Evolutionary conservation across 2,329 filamentous ascomycete species (phyloP), one percentile per base, ranked within the genome.

Genomic region (Xenosphaeropsis pyriputrescens): DNA sequence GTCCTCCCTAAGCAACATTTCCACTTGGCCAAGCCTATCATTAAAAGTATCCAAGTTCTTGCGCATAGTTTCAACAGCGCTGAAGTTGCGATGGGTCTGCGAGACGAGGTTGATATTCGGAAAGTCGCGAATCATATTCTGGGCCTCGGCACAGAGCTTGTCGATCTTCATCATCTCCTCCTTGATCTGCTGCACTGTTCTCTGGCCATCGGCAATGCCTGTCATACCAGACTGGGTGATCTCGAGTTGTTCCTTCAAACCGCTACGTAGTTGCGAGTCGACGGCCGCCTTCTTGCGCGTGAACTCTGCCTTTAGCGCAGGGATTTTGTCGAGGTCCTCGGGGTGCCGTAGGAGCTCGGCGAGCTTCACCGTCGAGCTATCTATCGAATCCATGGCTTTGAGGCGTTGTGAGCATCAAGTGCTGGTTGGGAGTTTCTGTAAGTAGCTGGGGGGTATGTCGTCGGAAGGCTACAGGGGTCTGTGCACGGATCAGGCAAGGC

Each of bases 121-220:
- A 60, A 98, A 96, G 65, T 98, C 91, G 53, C 83, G 79, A 53
- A 98, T 94, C 76, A 95, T 95, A 56, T 85, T 85, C 65, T 96
- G 89, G 39, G 88, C 88, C 61, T 98, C 93, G 45, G 88, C 86
- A 64, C 91, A 98, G 46, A 98, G 74, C 62, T 85, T 86, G 65
- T 98, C 91, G 52, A 98, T 96, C 62, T 89, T 93, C 68, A 93
- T 86, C 75, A 98, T 91, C 64, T 98, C 91, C 48, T 96, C 89
- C 60, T 93, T 94, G 62, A 95, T 95, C 50, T 82, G 75, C 55
- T 85, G 81, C 29, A 98, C 84, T 43, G 85, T 85, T 58, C 88
- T 83, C 60, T 96, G 88, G 40, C 88, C 88, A 55, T 95, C 86
- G 33, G 75, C 76, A 46, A 98, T 79, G 44, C 83, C 83, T 46